These are phyloP conservation scores for Bacidia rubella DNA, from an alignment of 495 filamentous ascomycete genomes.

Conservation along the genomic window DNA sequence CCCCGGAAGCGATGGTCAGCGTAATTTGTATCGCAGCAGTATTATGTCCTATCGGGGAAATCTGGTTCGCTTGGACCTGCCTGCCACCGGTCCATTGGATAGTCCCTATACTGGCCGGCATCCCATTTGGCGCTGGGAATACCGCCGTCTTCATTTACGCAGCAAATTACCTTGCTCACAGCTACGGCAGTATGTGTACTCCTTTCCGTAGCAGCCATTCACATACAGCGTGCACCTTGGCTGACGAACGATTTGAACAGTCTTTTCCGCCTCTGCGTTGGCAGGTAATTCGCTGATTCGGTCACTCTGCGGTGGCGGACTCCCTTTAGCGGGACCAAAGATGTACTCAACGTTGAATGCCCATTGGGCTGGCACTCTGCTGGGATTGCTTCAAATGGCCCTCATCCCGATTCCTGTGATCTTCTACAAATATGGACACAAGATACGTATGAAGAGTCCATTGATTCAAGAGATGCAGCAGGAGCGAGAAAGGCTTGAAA, in stretches of 20 bases:
- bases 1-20: conserved; percentile 61
- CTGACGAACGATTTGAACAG: background rate
- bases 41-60: conserved; percentile 54
- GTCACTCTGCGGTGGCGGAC: conserved; percentile 50
- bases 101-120: conserved; percentile 57
- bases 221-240: background rate
- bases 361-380: conserved; percentile 65
- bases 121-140: conserved; percentile 71
- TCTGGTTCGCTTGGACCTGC: conserved; percentile 75
- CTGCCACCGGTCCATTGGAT: conserved; percentile 62
- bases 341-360: conserved; percentile 61
- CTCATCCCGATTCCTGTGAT: conserved; percentile 68
- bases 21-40: conserved; percentile 58
- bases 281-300: conserved; percentile 64
- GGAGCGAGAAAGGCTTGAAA: conserved; percentile 50
- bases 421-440: conserved; percentile 63
- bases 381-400: conserved; percentile 54
- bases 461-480: conserved; percentile 58
- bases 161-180: conserved; percentile 60
- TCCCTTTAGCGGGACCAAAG: conserved; percentile 58
- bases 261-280: conserved; percentile 63
- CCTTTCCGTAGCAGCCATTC: background rate
- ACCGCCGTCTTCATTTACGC: conserved; percentile 68
- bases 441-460: conserved; percentile 49
- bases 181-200: conserved; percentile 42